Evolutionary conservation across 805 yeast genomes (phyloP).

Genomic region (Clavispora santaluciae): DNA sequence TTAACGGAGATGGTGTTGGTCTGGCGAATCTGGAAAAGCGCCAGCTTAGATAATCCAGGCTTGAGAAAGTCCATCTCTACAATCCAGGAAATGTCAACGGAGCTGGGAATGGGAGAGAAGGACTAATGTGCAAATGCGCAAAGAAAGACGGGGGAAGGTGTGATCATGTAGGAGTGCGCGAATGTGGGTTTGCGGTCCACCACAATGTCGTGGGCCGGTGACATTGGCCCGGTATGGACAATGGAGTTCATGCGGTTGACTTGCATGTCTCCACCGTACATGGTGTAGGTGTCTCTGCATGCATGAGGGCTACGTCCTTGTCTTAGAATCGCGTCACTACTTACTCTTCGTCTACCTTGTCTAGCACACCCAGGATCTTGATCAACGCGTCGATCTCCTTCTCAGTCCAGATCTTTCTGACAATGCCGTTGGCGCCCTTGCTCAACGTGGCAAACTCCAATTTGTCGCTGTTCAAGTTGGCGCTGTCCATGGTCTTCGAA

Average conservation of each 20-base stretch:
- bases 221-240: too few relatives aligned
- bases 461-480: constrained; percentile 81
- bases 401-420: constrained; percentile 76
- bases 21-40: constrained; percentile 18
- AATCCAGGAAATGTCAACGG: too few relatives aligned
- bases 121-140: too few relatives aligned
- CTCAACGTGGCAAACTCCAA: constrained; percentile 83
- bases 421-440: constrained; percentile 49
- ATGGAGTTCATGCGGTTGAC: too few relatives aligned
- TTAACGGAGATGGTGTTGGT: constrained; percentile 29
- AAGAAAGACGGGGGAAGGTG: too few relatives aligned
- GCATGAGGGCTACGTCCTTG: too few relatives aligned
- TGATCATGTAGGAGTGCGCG: too few relatives aligned
- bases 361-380: constrained; percentile 65
- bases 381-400: constrained; percentile 70
- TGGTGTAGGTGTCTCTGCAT: too few relatives aligned
- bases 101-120: too few relatives aligned
- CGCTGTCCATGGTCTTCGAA: constrained; percentile 89
- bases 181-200: too few relatives aligned
- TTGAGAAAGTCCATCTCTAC: constrained; percentile 22
- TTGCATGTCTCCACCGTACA: too few relatives aligned
- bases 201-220: too few relatives aligned
- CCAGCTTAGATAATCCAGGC: constrained; percentile 14
- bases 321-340: constrained; percentile 5
- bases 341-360: constrained; percentile 22